Evolutionary conservation across 2,329 filamentous ascomycete genomes (phyloP), one percentile per base, ranked within the genome.

Genomic region (Ceratocystis cubensis): DNA sequence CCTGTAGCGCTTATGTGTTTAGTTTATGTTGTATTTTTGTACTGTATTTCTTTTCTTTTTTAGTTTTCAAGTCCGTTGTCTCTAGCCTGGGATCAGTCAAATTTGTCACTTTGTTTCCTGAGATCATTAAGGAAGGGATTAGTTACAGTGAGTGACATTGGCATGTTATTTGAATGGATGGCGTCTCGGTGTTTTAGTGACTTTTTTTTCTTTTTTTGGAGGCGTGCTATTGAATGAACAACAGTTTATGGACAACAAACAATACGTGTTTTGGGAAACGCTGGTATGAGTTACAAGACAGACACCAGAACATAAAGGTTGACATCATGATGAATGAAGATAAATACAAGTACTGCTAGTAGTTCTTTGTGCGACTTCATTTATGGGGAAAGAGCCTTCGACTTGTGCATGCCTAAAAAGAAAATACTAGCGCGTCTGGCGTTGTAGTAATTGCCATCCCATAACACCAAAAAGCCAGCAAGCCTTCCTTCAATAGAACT

Each of bases 111-210:
- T n/a, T 59, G 56, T 59, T 59, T 59, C 56, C 30, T 37, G 28
- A 59, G 22, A 28, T 41, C 8, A 41, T 15, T 4, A 33, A 10
- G 28, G 56, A 5, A 59, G 56, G 56, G 28, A 59, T 5, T 8
- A 4, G 22, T 33, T 2, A 8, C 28, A 5, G 56, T 33, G 28
- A 5, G 56, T 33, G 28, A 59, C 53, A 30, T 33, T 59, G 56
- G 56, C 56, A 59, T 59, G 56, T 59, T 59, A 59, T 59, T 59
- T 37, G 28, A 30, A n/a, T 37, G 30, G 25, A 59, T 37, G 4
- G 41, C 13, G 5, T 46, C 20, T 17, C 46, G 5, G 20, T 63
- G 61, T 28, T 45, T 45, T 45, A 63, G 17, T 17, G 28, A 0
- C 53, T 33, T 8, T 50, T 20, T 20, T 50, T 20, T 22, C n/a